Conservation (phyloP, 2,329 filamentous ascomycete species). For the Aspergillus fischeri region DNA sequence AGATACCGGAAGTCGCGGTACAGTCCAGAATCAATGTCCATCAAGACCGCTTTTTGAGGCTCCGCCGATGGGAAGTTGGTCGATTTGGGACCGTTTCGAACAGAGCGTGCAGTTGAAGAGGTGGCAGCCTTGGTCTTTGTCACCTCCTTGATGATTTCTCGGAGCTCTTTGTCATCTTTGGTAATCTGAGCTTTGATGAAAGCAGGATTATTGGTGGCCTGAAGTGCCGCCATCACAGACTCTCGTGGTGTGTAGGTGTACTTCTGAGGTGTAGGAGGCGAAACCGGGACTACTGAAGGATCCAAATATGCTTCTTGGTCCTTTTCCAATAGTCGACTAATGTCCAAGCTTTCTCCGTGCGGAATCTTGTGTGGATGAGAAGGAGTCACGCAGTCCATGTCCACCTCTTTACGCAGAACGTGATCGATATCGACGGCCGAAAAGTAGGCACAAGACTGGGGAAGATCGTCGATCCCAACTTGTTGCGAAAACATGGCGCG, state of each 20-base stretch:
- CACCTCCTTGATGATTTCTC: slow-evolving; percentile 63
- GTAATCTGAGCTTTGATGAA: slow-evolving; percentile 86
- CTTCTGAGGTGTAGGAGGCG: slow-evolving; percentile 56
- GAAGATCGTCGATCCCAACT: slow-evolving; percentile 90
- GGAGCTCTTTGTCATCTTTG: slow-evolving; percentile 67
- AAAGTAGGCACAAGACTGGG: slow-evolving; percentile 92
- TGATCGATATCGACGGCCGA: slow-evolving; percentile 92
- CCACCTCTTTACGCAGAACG: slow-evolving; percentile 94
- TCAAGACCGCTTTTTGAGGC: slow-evolving; percentile 42
- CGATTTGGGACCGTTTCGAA: slow-evolving; percentile 27
- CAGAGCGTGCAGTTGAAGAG: slow-evolving; percentile 14
- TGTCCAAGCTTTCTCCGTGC: slow-evolving; percentile 83
- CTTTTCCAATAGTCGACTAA: slow-evolving; percentile 70
- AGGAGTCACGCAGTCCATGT: slow-evolving; percentile 95
- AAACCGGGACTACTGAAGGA: slow-evolving; percentile 53
- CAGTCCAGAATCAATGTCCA: slow-evolving; percentile 39
- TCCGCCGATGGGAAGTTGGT: slow-evolving; percentile 29
- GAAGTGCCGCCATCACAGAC: slow-evolving; percentile 74
- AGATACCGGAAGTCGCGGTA: slow-evolving; percentile 28
- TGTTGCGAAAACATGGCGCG: slow-evolving; percentile 96
- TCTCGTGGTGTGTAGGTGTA: slow-evolving; percentile 67
- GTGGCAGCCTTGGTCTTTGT: slow-evolving; percentile 36
- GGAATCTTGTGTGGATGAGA: slow-evolving; percentile 75
- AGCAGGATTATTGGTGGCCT: slow-evolving; percentile 49
- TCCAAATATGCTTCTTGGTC: slow-evolving; percentile 67